Base-by-base conservation (phyloP, 2,329 filamentous ascomycete species). In the Nothomitra cinnamomea region DNA sequence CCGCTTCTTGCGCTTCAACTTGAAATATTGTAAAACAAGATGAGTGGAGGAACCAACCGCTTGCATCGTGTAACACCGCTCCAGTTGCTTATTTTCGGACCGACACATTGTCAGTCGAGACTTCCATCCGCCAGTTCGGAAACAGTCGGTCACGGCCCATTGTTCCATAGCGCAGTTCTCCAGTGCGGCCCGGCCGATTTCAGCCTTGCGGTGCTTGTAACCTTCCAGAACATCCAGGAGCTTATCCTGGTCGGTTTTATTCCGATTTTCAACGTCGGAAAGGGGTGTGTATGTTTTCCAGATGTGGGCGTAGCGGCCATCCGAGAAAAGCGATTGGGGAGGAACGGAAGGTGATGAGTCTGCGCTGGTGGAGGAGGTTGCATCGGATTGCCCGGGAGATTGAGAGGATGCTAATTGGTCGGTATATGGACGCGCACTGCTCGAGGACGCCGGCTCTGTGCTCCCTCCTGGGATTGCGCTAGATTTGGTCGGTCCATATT, bases 101-200 rank as follows among this genome's bases (percentile, higher is more conserved):
- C 82, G 75, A 66, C 92, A 98, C 79, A 95, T 78, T 38, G 82
- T 88, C 67, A 90, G 70, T 59, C 78, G 76, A 59, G 84, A 79
- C 61, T 70, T 68, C 72, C 79, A 79, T 51, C 73, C 76, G 25
- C 89, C 89, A 53, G 75, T 73, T 61, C 77, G 76, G 74, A 92
- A 92, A 72, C 92, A 98, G 49, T 83, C 75, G 56, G 82, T 80
- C 72, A 94, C 83, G 55, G 83, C 82, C 64, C 87, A 75, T 70
- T 95, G 87, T 65, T 94, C 87, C 56, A 89, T 67, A 1, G 87
- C 83, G 67, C 92, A 98, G 66, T 96, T 98, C 70, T 98, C 92
- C 63, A 95, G 73, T 8, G 90, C 89, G 1, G 87, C 85, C 42
- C 77, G 75, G 28, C 85, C 86, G 57, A 96, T 85, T 54, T 80